Percentiles rank a stretch among this genome's conserved stretches.
Evolutionary conservation across 2,329 filamentous ascomycete genomes (phyloP).

Genomic region (Fusarium armeniacum): DNA sequence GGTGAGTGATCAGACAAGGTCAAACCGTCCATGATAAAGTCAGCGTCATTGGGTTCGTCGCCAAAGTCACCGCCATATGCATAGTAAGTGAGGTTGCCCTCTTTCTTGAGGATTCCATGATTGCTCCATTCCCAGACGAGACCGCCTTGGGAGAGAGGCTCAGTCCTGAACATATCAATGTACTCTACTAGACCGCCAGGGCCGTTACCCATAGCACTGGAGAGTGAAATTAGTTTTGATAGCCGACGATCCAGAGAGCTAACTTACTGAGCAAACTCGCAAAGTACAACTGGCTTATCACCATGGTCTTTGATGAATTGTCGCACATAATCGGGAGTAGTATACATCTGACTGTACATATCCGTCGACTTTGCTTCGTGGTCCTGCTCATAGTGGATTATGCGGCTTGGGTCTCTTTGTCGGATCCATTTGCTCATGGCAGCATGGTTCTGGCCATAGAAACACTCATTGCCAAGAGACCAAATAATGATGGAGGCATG

Average conservation of each 20-base stretch:
- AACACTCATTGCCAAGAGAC: conserved; percentile 80
- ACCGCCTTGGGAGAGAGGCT: conserved; percentile 68
- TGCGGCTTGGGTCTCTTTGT: conserved; percentile 65
- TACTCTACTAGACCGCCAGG: conserved; percentile 78
- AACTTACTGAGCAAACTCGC: conserved; percentile 63
- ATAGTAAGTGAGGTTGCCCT: conserved; percentile 3
- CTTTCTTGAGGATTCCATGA: conserved; percentile 53
- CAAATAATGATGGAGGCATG: conserved; percentile 77
- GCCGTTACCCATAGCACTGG: conserved; percentile 77
- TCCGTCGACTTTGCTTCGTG: conserved; percentile 70
- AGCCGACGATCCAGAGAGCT: fast-evolving
- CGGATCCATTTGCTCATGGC: conserved; percentile 77
- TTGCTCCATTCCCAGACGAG: conserved; percentile 77
- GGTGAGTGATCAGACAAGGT: conserved; percentile 25
- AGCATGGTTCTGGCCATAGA: conserved; percentile 76
- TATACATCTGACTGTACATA: conserved; percentile 77
- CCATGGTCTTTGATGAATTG: conserved; percentile 9
- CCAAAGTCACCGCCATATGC: conserved; percentile 74
- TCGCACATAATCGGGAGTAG: conserved; percentile 58
- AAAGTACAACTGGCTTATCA: conserved; percentile 69
- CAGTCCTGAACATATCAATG: conserved; percentile 72
- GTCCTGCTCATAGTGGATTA: conserved; percentile 77
- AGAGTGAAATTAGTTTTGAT: not conserved
- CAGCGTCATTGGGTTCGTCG: conserved; percentile 70
- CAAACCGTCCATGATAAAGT: conserved; percentile 71